These are phyloP conservation scores for Trichoderma parareesei DNA, from an alignment of 495 filamentous ascomycete species.

Conservation along the genomic window DNA sequence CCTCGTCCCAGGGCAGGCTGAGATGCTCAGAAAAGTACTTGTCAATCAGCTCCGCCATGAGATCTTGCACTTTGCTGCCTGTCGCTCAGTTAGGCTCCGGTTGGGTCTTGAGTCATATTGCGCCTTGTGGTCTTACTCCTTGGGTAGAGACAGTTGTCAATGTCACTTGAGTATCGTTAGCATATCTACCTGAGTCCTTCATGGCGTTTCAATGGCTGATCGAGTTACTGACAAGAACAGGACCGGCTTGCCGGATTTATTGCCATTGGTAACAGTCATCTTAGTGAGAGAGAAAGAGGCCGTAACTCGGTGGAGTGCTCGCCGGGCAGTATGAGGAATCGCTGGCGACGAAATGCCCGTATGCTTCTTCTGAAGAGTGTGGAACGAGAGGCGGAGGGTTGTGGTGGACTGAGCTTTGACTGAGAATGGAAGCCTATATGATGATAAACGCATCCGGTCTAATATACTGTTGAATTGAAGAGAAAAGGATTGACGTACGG, in stretches of 20 bases:
- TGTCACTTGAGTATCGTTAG: conserved; percentile 47
- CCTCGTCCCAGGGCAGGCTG: conserved; percentile 60
- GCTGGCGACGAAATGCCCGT: not conserved
- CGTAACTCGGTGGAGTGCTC: not conserved
- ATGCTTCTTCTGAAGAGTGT: not conserved
- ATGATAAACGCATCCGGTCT: not conserved
- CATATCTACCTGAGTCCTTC: not conserved
- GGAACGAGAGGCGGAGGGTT: not conserved
- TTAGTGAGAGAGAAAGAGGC: not conserved
- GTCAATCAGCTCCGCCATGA: conserved; percentile 71
- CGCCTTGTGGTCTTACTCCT: conserved; percentile 38
- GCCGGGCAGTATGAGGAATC: not conserved
- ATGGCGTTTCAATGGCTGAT: too few species aligned
- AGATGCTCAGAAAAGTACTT: conserved; percentile 76
- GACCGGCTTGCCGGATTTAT: conserved; percentile 21
- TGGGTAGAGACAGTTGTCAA: conserved; percentile 88
- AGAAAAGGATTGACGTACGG: not conserved
- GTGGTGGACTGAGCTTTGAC: not conserved
- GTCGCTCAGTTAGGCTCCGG: conserved; percentile 14
- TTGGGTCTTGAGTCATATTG: not conserved
- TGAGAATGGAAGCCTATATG: not conserved
- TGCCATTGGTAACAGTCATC: conserved; percentile 3
- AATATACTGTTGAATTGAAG: not conserved
- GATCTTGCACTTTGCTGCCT: conserved; percentile 63
- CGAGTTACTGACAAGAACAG: conserved; percentile 38